Evolutionary conservation across 208 protist genomes (phyloP).

Genomic region (Trichomonas tenax): DNA sequence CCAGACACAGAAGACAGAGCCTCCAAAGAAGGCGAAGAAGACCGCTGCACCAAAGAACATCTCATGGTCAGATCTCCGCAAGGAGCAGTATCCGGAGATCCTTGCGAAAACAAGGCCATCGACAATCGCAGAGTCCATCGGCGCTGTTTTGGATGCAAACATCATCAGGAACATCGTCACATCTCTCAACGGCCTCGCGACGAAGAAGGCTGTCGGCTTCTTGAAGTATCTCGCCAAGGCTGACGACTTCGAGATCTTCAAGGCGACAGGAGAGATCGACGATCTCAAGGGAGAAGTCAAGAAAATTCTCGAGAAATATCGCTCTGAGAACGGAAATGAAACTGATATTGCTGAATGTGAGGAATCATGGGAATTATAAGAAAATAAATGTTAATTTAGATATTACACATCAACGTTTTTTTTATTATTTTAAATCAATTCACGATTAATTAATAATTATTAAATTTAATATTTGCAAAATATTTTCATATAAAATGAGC

Average conservation of each 20-base stretch:
- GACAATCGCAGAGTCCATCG: neutral
- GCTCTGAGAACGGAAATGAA: neutral
- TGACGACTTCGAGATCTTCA: neutral
- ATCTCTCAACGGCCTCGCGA: neutral
- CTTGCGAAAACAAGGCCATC: neutral
- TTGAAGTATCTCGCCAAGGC: neutral
- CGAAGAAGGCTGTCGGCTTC: neutral
- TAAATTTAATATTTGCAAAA: too few relatives aligned
- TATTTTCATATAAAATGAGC: too few relatives aligned
- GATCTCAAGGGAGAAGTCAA: neutral
- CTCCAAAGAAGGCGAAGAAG: neutral
- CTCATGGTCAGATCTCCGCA: neutral
- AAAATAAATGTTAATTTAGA: neutral
- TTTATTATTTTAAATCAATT: too few relatives aligned
- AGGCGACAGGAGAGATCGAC: neutral
- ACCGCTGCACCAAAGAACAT: neutral
- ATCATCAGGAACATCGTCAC: neutral
- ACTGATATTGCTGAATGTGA: neutral
- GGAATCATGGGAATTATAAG: neutral
- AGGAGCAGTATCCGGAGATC: neutral
- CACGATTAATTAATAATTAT: too few relatives aligned
- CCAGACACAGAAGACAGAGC: neutral
- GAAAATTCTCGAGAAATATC: neutral
- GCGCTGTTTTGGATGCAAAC: neutral
- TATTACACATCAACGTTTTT: too few relatives aligned